Percentiles rank a stretch among this genome's conserved stretches.
These are phyloP conservation scores for Chlorella sp. DNA, from an alignment of 139 green algal species.

Conservation along the genomic window DNA sequence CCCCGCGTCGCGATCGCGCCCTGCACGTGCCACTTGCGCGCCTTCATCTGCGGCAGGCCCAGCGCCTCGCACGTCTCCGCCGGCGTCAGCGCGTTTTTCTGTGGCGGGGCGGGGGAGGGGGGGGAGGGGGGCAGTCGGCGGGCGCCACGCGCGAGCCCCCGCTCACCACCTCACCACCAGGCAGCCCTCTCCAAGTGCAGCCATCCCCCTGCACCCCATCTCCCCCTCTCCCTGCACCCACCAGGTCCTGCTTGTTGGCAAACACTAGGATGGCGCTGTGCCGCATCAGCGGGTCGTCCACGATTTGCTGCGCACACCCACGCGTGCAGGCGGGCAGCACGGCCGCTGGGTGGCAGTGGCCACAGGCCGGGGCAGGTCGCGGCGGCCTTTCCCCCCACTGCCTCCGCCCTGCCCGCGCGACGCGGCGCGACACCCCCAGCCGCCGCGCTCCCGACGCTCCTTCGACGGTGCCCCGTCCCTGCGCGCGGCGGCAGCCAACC, in stretches of 20 bases:
- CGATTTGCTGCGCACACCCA: constrained; percentile 79
- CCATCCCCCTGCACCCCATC: neutral
- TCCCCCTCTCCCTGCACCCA: constrained; percentile 7
- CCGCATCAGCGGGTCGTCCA: constrained; percentile 92
- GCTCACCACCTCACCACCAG: neutral
- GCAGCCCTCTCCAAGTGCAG: neutral
- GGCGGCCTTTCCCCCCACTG: too few species aligned
- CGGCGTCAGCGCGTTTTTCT: constrained; percentile 64
- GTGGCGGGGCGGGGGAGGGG: constrained; percentile 1
- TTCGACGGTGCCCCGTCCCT: too few species aligned
- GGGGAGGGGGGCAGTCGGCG: too few species aligned
- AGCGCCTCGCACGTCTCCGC: constrained; percentile 87
- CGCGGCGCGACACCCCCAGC: too few species aligned
- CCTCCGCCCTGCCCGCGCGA: too few species aligned
- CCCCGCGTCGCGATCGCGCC: constrained; percentile 77
- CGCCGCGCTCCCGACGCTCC: too few species aligned
- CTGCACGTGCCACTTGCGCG: constrained; percentile 88
- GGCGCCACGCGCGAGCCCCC: too few species aligned
- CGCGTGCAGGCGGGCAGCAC: neutral
- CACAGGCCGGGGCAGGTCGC: too few species aligned
- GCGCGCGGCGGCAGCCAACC: too few species aligned
- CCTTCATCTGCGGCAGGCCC: constrained; percentile 79
- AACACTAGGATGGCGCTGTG: constrained; percentile 97
- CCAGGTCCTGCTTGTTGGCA: constrained; percentile 97
- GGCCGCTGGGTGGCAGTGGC: too few species aligned